Conservation (phyloP, 306 rosid species). For the Sphenostylis stenocarpa region DNA sequence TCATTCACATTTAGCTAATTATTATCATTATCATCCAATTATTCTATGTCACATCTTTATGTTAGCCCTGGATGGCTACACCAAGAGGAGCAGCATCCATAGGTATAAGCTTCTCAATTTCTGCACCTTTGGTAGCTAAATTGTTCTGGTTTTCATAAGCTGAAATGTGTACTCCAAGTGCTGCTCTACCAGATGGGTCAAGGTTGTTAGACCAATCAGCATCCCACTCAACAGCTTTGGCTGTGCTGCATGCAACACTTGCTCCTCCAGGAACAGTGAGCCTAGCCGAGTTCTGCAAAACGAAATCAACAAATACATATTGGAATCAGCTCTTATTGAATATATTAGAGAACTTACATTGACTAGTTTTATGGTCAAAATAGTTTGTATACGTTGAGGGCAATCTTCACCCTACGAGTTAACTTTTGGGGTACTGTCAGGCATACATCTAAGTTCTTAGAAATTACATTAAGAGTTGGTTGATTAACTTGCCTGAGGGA, state of each 20-base stretch:
- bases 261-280: conserved; percentile 93
- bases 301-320: not conserved
- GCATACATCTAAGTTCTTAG: not conserved
- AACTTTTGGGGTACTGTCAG: not conserved
- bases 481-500: conserved; percentile 71
- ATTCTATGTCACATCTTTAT: conserved; percentile 10
- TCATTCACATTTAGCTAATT: conserved; percentile 5
- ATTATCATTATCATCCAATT: conserved; percentile 30
- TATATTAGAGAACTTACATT: not conserved
- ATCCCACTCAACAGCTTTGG: conserved; percentile 92
- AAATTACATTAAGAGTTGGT: not conserved
- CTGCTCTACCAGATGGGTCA: conserved; percentile 97
- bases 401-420: not conserved
- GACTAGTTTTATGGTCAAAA: not conserved
- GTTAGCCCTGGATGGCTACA: conserved; percentile 63
- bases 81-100: conserved; percentile 52
- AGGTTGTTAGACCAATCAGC: conserved; percentile 83
- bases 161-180: conserved; percentile 74
- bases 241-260: conserved; percentile 94
- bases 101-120: conserved; percentile 57
- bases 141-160: conserved; percentile 57
- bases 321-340: not conserved
- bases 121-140: conserved; percentile 27
- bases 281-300: conserved; percentile 78
- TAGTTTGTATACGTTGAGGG: not conserved